Evolutionary conservation across 148 eudicot species (phyloP).

Genomic region (Spergularia bocconei): DNA sequence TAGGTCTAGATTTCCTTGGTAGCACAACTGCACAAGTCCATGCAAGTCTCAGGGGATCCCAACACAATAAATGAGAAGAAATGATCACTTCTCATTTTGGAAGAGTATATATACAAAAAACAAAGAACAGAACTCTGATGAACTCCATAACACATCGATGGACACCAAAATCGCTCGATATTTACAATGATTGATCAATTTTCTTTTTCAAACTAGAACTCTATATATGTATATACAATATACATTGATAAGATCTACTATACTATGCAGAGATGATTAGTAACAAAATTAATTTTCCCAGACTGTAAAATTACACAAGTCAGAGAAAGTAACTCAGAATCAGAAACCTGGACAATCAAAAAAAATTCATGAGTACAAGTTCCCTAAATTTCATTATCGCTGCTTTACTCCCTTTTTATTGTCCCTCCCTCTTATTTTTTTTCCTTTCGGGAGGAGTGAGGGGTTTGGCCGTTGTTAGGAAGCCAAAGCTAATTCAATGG

Average conservation of each 20-base stretch:
- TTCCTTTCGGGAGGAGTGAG: neutral
- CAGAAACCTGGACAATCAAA: slow-evolving; percentile 6
- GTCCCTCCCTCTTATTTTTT: neutral
- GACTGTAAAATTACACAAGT: neutral
- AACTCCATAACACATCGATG: neutral
- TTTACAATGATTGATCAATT: slow-evolving; percentile 4
- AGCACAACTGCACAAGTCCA: too few relatives aligned
- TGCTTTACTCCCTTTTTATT: slow-evolving; percentile 13
- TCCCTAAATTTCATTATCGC: neutral
- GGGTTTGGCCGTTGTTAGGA: neutral
- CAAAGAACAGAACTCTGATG: neutral
- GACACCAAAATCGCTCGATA: slow-evolving; percentile 4
- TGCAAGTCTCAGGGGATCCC: neutral
- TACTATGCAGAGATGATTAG: neutral
- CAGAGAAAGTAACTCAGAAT: neutral
- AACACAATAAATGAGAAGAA: neutral
- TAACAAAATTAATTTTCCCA: neutral
- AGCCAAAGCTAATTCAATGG: neutral
- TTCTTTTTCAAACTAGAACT: neutral
- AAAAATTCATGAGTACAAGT: slow-evolving; percentile 2
- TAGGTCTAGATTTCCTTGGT: too few relatives aligned
- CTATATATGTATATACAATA: neutral
- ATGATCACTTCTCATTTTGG: neutral
- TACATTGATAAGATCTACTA: slow-evolving; percentile 2
- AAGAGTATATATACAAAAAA: neutral